phyloP scores from a whole-genome alignment of 2,329 filamentous ascomycete genomes.

The Bretziella fagacearum region DNA sequence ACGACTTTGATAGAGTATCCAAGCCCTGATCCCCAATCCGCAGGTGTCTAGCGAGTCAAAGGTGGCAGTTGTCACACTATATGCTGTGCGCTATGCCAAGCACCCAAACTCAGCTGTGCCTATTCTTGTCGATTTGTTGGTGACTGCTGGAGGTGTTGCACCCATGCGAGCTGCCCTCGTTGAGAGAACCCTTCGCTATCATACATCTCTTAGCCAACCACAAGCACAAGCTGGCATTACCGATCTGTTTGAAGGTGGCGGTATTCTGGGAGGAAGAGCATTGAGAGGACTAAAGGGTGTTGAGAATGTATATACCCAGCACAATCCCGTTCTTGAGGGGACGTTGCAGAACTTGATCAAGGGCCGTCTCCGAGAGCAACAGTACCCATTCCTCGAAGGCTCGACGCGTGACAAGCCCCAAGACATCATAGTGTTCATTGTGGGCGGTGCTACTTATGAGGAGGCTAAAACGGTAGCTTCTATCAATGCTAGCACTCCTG shows the following conservation, averaged over 20 bases:
- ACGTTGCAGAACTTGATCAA: slow-evolving; percentile 90
- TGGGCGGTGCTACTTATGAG: slow-evolving; percentile 88
- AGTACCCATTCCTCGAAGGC: slow-evolving; percentile 88
- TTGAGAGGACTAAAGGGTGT: slow-evolving; percentile 95
- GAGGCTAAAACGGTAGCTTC: slow-evolving; percentile 94
- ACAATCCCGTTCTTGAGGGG: slow-evolving; percentile 71
- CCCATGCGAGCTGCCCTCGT: slow-evolving; percentile 62
- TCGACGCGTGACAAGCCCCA: slow-evolving; percentile 89
- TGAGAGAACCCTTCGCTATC: slow-evolving; percentile 66
- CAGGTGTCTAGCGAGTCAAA: slow-evolving; percentile 68
- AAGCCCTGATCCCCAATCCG: slow-evolving; percentile 68
- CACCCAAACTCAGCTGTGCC: slow-evolving; percentile 69
- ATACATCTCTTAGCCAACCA: slow-evolving; percentile 67
- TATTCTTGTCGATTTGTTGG: slow-evolving; percentile 71
- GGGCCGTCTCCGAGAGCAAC: slow-evolving; percentile 65
- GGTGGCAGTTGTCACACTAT: slow-evolving; percentile 78
- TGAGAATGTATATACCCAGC: slow-evolving; percentile 97
- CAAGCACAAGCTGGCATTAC: slow-evolving; percentile 64
- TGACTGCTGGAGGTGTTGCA: slow-evolving; percentile 66
- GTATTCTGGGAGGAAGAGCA: slow-evolving; percentile 59
- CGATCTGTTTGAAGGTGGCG: slow-evolving; percentile 80
- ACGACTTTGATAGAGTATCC: slow-evolving; percentile 44
- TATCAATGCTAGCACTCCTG: slow-evolving; percentile 79
- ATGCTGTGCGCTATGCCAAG: slow-evolving; percentile 81
- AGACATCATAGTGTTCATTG: slow-evolving; percentile 86